Evolutionary conservation across 306 rosid species (phyloP), one percentile per base, ranked within the genome.

Genomic region (Phaseolus lunatus): DNA sequence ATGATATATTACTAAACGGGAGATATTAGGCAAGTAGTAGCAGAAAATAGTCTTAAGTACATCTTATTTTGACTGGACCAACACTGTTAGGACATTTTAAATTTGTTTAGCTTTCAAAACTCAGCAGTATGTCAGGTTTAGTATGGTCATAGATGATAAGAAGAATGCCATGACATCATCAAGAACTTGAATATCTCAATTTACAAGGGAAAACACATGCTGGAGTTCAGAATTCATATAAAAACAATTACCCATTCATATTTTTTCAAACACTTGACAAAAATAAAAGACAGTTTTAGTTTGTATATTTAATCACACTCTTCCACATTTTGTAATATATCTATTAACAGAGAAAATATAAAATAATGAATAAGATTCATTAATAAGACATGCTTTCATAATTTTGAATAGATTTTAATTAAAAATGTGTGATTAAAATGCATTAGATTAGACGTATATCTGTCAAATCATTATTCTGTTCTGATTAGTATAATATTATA

Each of bases 101-200:
- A n/a, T 27, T 15, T 50, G 19, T 29, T 29, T 48, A 49, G 59
- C 45, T 43, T 24, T 48, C 18, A 48, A 48, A 70, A 50, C 39
- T 10, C 16, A 16, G 29, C 44, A 56, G 19, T 13, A 15, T 39
- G 18, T 43, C 23, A 61, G 35, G 22, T 52, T 75, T 29, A 12
- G 26, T 14, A 45, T 27, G 59, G 37, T 75, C 68, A 73, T 26
- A 68, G 69, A 58, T 59, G 45, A 70, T 0, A 50, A 50, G 13
- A 72, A 20, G 13, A 72, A 22, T 14, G 22, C 24, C 5, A 43
- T 16, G 24, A 27, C 52, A 66, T 35, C 3, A 66, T 29, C 8
- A 37, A 37, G 23, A 37, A 65, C 31, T 13, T 44, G 13, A 44
- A 1, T 14, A 24, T 26, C 8, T 26, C 8, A 39, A 66, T 35